phyloP scores from a whole-genome alignment of 805 yeast species.

The Sugiyamaella marilandica region DNA sequence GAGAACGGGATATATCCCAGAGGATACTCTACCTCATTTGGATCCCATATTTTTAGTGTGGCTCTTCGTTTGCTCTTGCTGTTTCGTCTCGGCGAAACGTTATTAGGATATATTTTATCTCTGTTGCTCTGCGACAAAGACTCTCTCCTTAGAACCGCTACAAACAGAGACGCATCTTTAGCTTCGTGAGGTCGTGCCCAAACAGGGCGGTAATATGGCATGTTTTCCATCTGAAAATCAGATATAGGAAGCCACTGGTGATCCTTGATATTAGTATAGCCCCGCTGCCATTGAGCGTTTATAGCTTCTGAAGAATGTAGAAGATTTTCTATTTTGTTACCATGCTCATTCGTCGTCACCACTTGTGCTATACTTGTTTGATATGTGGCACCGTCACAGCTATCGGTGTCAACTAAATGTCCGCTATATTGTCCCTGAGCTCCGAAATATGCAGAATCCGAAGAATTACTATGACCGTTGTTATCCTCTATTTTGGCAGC shows the following conservation, averaged over 20 bases:
- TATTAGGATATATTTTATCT: background rate
- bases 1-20: constrained; percentile 17
- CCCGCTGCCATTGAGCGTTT: background rate
- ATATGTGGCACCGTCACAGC: background rate
- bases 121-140: background rate
- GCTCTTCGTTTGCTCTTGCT: constrained; percentile 14
- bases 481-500: background rate
- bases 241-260: constrained; percentile 6
- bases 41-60: constrained; percentile 18
- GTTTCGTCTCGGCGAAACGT: background rate
- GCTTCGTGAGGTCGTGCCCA: constrained; percentile 5
- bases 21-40: constrained; percentile 19
- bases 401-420: background rate
- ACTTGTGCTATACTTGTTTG: background rate
- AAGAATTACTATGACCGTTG: background rate
- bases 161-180: constrained; percentile 9
- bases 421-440: background rate
- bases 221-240: background rate
- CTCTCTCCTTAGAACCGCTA: constrained; percentile 9
- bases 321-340: background rate
- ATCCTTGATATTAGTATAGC: constrained; percentile 1
- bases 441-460: background rate
- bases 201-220: constrained; percentile 2
- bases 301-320: constrained; percentile 1
- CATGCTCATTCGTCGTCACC: background rate